phyloP scores from a whole-genome alignment of 2,329 filamentous ascomycete species.

The Ophiocordyceps unilateralis region DNA sequence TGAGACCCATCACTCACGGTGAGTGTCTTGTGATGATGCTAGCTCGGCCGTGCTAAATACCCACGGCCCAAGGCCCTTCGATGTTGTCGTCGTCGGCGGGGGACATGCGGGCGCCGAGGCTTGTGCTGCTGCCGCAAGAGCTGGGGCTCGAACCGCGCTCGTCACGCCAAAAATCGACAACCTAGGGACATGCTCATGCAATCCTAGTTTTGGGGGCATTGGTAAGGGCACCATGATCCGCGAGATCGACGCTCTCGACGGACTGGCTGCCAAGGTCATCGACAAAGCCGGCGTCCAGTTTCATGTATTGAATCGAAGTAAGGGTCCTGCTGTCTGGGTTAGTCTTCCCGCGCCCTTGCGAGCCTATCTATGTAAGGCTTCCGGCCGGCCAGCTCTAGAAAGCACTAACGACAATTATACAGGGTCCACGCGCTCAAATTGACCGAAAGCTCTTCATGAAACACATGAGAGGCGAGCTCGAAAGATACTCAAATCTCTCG shows the following conservation, averaged over 20 bases:
- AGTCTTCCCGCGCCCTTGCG: conserved; percentile 4
- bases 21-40: background rate
- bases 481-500: conserved; percentile 58
- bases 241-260: conserved; percentile 89
- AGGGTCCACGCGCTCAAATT: conserved; percentile 86
- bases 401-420: background rate
- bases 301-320: conserved; percentile 68
- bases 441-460: conserved; percentile 77
- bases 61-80: conserved; percentile 44
- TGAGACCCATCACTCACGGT: background rate
- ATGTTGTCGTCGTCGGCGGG: conserved; percentile 90
- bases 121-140: conserved; percentile 73
- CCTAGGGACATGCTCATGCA: conserved; percentile 89
- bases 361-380: background rate
- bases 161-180: conserved; percentile 80
- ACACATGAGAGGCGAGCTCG: conserved; percentile 78
- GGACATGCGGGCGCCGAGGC: conserved; percentile 94
- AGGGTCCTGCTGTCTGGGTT: conserved; percentile 87
- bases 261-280: conserved; percentile 71
- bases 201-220: conserved; percentile 95
- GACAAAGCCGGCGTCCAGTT: conserved; percentile 96
- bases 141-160: conserved; percentile 75
- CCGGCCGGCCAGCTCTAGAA: background rate
- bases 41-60: background rate
- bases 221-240: conserved; percentile 93